A percentile compares a stretch with the other conserved stretches of the same genome.
phyloP scores from a whole-genome alignment of 2,329 filamentous ascomycete genomes.

The Fusarium torulosum region DNA sequence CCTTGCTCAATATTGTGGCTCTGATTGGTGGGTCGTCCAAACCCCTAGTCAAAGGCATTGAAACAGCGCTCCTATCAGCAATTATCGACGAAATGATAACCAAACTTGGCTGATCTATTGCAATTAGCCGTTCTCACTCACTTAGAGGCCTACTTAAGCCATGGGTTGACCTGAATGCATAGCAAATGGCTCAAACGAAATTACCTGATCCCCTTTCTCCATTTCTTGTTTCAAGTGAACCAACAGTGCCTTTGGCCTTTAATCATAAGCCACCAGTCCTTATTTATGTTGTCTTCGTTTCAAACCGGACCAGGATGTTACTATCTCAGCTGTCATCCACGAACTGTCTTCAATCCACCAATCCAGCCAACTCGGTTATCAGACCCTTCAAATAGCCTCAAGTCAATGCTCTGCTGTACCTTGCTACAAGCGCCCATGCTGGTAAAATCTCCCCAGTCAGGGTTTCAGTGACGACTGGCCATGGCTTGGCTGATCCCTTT shows the following conservation, averaged over 20 bases:
- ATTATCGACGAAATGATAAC: not conserved
- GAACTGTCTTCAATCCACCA: conserved; percentile 27
- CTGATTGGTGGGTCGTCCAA: conserved; percentile 17
- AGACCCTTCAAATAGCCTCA: conserved; percentile 26
- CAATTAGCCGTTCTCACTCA: not conserved
- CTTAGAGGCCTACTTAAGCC: not conserved
- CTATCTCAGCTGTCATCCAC: conserved; percentile 2
- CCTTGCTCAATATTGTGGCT: conserved; percentile 1
- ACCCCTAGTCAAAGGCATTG: not conserved
- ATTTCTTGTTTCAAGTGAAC: conserved; percentile 19
- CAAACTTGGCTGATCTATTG: not conserved
- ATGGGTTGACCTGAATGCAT: too few relatives aligned
- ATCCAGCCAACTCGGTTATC: conserved; percentile 16
- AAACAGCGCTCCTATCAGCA: not conserved
- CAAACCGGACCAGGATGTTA: conserved; percentile 14
- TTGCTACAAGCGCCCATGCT: conserved; percentile 8
- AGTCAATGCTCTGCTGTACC: conserved; percentile 13
- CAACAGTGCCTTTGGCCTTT: conserved; percentile 4
- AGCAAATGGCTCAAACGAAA: not conserved
- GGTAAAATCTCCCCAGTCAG: conserved; percentile 11
- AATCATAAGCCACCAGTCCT: conserved; percentile 1
- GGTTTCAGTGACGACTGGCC: conserved; percentile 14
- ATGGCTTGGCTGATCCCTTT: not conserved
- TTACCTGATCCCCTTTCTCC: not conserved
- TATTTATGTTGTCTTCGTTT: conserved; percentile 20